Conservation (phyloP, 2,329 filamentous ascomycete species). For the Talaromyces islandicus region DNA sequence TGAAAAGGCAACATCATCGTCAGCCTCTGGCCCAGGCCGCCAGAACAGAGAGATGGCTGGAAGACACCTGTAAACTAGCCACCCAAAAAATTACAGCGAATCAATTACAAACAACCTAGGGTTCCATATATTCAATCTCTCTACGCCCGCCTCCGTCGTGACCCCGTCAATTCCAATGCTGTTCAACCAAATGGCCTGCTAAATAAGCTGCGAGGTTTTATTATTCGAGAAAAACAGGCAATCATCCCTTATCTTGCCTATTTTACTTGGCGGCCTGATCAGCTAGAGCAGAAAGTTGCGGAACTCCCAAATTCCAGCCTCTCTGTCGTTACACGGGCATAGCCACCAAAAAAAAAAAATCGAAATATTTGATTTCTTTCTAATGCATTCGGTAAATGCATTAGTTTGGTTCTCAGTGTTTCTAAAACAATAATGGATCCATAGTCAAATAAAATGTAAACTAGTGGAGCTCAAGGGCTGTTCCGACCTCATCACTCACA, state of each 20-base stretch:
- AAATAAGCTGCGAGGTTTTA: not conserved
- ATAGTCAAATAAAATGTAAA: constrained; percentile 55
- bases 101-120: not conserved
- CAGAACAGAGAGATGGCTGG: constrained; percentile 57
- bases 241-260: not conserved
- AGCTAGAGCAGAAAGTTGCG: not conserved
- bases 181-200: not conserved
- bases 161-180: not conserved
- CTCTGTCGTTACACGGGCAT: constrained; percentile 49
- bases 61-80: not conserved
- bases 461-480: constrained; percentile 78
- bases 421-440: constrained; percentile 55
- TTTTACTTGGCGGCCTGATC: not conserved
- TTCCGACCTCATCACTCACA: constrained; percentile 67
- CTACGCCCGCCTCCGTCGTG: not conserved
- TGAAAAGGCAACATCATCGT: not conserved
- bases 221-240: not conserved
- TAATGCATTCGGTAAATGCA: constrained; percentile 69
- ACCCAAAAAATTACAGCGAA: not conserved
- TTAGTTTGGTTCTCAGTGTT: constrained; percentile 68
- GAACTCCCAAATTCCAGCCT: constrained; percentile 10
- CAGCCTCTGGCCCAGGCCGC: constrained; percentile 65
- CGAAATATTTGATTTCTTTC: constrained; percentile 77
- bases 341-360: constrained; percentile 55
- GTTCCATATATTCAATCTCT: not conserved